phyloP scores from a whole-genome alignment of 2,329 filamentous ascomycete genomes.

The Alternaria burnsii region DNA sequence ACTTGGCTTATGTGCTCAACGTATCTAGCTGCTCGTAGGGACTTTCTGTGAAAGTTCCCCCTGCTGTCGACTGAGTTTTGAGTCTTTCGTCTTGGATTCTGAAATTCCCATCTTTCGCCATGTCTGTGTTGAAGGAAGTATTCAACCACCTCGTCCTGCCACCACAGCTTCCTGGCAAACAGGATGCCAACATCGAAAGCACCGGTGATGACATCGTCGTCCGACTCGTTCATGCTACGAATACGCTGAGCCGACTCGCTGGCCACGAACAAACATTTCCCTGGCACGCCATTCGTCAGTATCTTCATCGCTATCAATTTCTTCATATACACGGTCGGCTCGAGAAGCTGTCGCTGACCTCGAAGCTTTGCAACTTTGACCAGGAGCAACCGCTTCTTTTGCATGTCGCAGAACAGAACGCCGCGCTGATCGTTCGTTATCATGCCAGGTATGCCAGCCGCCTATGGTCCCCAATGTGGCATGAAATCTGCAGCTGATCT shows the following conservation, averaged over 20 bases:
- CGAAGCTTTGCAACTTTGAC: slow-evolving; percentile 13
- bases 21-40: no score
- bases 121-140: slow-evolving; percentile 28
- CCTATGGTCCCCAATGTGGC: no score
- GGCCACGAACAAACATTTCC: slow-evolving; percentile 13
- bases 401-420: slow-evolving; percentile 57
- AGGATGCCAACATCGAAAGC: slow-evolving; percentile 33
- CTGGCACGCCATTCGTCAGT: slow-evolving; percentile 22
- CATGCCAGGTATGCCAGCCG: no score
- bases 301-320: slow-evolving; percentile 16
- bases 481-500: slow-evolving; percentile 1
- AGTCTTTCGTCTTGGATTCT: no score
- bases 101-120: not conserved
- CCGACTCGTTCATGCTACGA: slow-evolving; percentile 32
- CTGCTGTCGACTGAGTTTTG: no score
- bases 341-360: no score
- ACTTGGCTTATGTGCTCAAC: no score
- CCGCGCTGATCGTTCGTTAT: slow-evolving; percentile 53
- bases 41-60: no score
- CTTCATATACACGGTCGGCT: no score
- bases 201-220: slow-evolving; percentile 34
- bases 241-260: slow-evolving; percentile 23
- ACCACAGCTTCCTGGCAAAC: slow-evolving; percentile 41
- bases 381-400: slow-evolving; percentile 27
- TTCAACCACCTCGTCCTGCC: slow-evolving; percentile 50